Conservation (phyloP, 495 filamentous ascomycete genomes). For the Aspergillus biplanus region DNA sequence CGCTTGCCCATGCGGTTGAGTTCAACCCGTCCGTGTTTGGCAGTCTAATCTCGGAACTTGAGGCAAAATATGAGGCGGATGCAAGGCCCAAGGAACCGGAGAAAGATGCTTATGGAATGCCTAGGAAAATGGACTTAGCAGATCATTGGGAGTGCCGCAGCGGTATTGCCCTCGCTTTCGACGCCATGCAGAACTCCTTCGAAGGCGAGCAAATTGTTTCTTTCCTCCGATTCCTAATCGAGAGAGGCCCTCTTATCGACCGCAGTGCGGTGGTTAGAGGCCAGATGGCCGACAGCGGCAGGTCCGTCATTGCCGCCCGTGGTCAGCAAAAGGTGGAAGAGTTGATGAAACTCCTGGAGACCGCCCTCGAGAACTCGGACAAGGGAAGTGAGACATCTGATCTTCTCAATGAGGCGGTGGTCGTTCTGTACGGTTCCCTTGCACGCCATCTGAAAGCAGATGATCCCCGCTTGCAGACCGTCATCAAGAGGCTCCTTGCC, state of each 20-base stretch:
- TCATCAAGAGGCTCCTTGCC: constrained; percentile 79
- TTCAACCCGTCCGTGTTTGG: constrained; percentile 58
- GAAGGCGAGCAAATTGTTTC: constrained; percentile 67
- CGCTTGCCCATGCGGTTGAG: constrained; percentile 73
- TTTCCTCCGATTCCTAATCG: constrained; percentile 84
- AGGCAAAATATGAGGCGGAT: constrained; percentile 71
- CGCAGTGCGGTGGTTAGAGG: constrained; percentile 72
- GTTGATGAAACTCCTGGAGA: constrained; percentile 89
- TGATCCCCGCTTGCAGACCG: constrained; percentile 80
- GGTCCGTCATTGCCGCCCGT: constrained; percentile 74
- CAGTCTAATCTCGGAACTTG: constrained; percentile 62
- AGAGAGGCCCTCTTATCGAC: constrained; percentile 81
- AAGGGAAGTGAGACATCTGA: constrained; percentile 78
- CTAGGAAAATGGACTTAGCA: constrained; percentile 74
- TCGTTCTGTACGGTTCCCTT: constrained; percentile 93
- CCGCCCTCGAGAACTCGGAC: constrained; percentile 78
- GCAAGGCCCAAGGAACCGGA: constrained; percentile 80
- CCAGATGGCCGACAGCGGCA: constrained; percentile 94
- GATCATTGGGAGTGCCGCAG: constrained; percentile 92
- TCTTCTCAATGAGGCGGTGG: constrained; percentile 91
- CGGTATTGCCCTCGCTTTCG: constrained; percentile 85
- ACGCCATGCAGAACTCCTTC: constrained; percentile 72
- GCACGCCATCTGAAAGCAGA: constrained; percentile 83
- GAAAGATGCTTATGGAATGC: constrained; percentile 92
- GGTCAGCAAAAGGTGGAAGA: constrained; percentile 81